A percentile compares a stretch with the other conserved stretches of the same genome.
Conservation (phyloP, 306 rosid genomes). For the Fragaria iinumae region DNA sequence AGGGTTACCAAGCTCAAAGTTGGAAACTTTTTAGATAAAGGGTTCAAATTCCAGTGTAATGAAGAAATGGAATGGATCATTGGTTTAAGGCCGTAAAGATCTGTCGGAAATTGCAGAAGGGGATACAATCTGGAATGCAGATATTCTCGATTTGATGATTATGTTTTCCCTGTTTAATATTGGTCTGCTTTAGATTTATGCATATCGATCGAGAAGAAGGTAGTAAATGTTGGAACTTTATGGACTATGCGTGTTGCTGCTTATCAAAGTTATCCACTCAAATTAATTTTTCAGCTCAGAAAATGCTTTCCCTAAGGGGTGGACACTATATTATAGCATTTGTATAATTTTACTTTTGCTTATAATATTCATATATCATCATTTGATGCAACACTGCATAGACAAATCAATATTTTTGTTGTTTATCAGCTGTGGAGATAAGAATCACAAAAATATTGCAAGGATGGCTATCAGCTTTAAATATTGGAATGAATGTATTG, state of each 20-base stretch:
- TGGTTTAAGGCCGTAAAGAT: not conserved
- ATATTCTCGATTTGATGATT: not conserved
- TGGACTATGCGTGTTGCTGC: not conserved
- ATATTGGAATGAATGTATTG: constrained; percentile 83
- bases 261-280: not conserved
- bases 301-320: not conserved
- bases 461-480: constrained; percentile 57
- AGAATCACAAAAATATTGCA: constrained; percentile 8
- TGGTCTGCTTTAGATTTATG: not conserved
- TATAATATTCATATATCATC: not conserved
- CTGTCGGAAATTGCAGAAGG: not conserved
- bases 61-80: not conserved
- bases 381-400: constrained; percentile 9
- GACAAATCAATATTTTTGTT: constrained; percentile 8
- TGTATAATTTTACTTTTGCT: not conserved
- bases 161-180: not conserved
- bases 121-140: not conserved
- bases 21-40: not conserved
- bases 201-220: not conserved
- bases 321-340: not conserved
- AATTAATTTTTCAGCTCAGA: not conserved
- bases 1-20: not conserved
- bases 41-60: not conserved
- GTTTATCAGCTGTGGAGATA: constrained; percentile 20
- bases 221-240: not conserved